Conservation (phyloP, 1,284 basidiomycete species). For the Malassezia equina region DNA sequence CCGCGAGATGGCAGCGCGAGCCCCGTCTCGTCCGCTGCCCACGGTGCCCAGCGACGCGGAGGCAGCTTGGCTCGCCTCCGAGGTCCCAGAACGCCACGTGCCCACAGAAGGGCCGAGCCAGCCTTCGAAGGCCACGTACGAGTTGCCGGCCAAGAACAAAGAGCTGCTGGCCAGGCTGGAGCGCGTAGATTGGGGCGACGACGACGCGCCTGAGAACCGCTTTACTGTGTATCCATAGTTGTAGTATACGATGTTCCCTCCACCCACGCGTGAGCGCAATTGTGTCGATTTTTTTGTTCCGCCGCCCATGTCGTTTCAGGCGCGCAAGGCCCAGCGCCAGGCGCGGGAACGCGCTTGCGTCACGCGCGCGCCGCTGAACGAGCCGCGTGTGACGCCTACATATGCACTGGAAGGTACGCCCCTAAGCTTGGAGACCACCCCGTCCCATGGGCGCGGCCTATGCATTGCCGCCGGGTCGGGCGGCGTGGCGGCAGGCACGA, state of each 20-base stretch:
- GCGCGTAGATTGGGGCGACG: conserved; percentile 4
- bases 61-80: conserved; percentile 7
- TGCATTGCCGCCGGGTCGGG: background rate
- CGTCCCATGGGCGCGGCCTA: background rate
- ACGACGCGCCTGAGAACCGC: too few species aligned
- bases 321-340: background rate
- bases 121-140: background rate
- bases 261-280: background rate
- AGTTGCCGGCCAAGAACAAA: conserved; percentile 2
- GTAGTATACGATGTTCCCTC: background rate
- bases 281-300: background rate
- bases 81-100: background rate
- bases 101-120: background rate
- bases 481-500: background rate
- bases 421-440: background rate
- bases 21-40: background rate
- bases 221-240: background rate
- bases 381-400: background rate
- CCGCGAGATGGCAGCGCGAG: conserved; percentile 1
- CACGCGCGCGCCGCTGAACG: background rate
- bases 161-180: conserved; percentile 10
- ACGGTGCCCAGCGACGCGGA: background rate
- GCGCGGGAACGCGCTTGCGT: background rate
- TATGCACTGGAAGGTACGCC: background rate
- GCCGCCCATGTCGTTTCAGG: conserved; percentile 8